Evolutionary conservation across 805 yeast genomes (phyloP), one percentile per base, ranked within the genome.

Genomic region (Wickerhamiella slavikovae): DNA sequence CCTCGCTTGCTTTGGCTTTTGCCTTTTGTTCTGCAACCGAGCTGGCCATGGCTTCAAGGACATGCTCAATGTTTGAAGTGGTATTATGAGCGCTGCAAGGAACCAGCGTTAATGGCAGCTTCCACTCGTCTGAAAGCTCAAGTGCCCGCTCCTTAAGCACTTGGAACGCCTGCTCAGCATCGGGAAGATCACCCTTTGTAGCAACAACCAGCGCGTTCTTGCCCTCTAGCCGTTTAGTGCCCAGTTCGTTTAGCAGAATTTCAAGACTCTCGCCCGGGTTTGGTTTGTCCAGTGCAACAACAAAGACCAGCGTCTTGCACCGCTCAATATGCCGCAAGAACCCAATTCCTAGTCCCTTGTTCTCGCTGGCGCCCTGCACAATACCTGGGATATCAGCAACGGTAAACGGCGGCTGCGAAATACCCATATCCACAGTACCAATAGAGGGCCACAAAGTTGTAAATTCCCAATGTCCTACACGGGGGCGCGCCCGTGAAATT

Each of bases 331-430:
- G 98, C 32, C 94, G 63, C 38, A 89, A 54, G 49, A 89, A 89
- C 37, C 82, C 94, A 28, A 80, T 58, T 0, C 98, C 98, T 77
- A 89, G 72, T 2, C 98, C 98, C 47, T 65, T 72, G 45, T 83
- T 77, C 5, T 49, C 47, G 5, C 70, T 64, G 0, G 98, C 96
- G 5, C 93, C 95, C 48, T 71, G 64, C 35, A 89, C 76, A 26
- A 89, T 75, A 5, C 98, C 98, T 0, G 98, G 98, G 34, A 89
- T 89, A 55, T 89, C 98, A 1, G 96, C 96, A 1, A 89, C 95
- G 0, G 94, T 78, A 48, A 85, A 83, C 4, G 75, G 64, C 15
- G 42, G 40, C 25, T 44, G 43, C 3, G 57, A 51, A 2, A 73
- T 63, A 1, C 73, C 65, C 14, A 70, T 49, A 27, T 62, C 60